A percentile compares a stretch with the other conserved stretches of the same genome.
phyloP scores from a whole-genome alignment of 352 stramenopile species.

The Globisporangium solare region DNA sequence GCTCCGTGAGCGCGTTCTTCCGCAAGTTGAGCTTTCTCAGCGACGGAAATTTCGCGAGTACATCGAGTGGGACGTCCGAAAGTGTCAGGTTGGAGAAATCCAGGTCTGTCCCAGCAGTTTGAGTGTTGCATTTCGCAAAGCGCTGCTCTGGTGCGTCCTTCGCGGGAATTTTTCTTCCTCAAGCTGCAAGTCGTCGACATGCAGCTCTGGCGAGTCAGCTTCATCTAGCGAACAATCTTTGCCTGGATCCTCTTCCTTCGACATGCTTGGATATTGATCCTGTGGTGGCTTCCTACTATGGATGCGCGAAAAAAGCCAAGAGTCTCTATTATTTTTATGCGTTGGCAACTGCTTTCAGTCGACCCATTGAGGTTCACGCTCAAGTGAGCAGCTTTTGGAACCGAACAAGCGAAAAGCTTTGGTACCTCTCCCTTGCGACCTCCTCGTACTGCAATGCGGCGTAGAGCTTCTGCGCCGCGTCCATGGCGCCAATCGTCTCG shows the following conservation, averaged over 20 bases:
- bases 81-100: slow-evolving; percentile 47
- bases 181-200: no score
- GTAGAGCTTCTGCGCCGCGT: slow-evolving; percentile 52
- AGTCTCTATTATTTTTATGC: background rate
- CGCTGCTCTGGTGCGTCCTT: slow-evolving; percentile 6
- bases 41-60: slow-evolving; percentile 28
- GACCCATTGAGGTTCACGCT: background rate
- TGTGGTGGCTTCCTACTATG: background rate
- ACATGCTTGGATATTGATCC: background rate
- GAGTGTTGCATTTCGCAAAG: slow-evolving; percentile 14
- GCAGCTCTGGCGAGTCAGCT: no score
- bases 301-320: background rate
- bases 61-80: slow-evolving; percentile 26
- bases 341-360: background rate
- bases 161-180: background rate
- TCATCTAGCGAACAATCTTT: background rate
- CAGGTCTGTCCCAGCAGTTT: slow-evolving; percentile 32
- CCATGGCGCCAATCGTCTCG: slow-evolving; percentile 66
- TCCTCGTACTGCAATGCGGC: slow-evolving; percentile 33
- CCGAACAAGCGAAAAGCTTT: slow-evolving; percentile 50
- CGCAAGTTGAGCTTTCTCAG: slow-evolving; percentile 46
- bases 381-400: slow-evolving; percentile 36
- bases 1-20: slow-evolving; percentile 27
- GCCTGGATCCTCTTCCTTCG: background rate
- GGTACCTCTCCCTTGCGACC: slow-evolving; percentile 18